Percentiles rank a stretch among this genome's conserved stretches.
These are phyloP conservation scores for Sophora flavescens DNA, from an alignment of 306 rosid genomes.

Conservation along the genomic window DNA sequence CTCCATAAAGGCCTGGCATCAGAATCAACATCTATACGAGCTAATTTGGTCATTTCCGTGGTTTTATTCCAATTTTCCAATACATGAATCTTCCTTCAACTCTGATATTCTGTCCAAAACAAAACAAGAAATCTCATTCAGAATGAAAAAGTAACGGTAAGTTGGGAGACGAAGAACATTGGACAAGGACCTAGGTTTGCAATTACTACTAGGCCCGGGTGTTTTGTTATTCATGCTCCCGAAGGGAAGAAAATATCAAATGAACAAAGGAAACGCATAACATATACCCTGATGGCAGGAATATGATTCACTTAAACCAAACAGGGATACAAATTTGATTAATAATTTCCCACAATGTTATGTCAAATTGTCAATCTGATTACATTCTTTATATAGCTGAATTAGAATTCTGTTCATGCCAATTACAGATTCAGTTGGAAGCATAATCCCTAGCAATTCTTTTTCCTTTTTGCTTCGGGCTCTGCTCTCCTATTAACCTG, in stretches of 20 bases:
- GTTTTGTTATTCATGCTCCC: not conserved
- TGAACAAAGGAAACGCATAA: not conserved
- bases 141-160: not conserved
- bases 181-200: not conserved
- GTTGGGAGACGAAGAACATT: not conserved
- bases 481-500: slow-evolving; percentile 18
- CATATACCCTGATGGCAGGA: not conserved
- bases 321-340: slow-evolving; percentile 17
- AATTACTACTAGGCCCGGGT: not conserved
- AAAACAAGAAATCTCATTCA: not conserved
- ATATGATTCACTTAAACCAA: slow-evolving; percentile 10
- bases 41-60: not conserved
- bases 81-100: not conserved
- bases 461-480: slow-evolving; percentile 15
- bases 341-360: not conserved
- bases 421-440: slow-evolving; percentile 37
- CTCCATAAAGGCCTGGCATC: not conserved
- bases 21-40: not conserved
- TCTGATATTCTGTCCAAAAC: not conserved
- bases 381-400: slow-evolving; percentile 32
- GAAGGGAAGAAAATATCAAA: not conserved
- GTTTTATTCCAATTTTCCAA: not conserved
- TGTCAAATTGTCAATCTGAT: slow-evolving; percentile 34
- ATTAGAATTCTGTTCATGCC: slow-evolving; percentile 33
- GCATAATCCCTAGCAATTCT: slow-evolving; percentile 24